Evolutionary conservation across 2,329 filamentous ascomycete species (phyloP), one percentile per base, ranked within the genome.

Genomic region (Colletotrichum tropicale): DNA sequence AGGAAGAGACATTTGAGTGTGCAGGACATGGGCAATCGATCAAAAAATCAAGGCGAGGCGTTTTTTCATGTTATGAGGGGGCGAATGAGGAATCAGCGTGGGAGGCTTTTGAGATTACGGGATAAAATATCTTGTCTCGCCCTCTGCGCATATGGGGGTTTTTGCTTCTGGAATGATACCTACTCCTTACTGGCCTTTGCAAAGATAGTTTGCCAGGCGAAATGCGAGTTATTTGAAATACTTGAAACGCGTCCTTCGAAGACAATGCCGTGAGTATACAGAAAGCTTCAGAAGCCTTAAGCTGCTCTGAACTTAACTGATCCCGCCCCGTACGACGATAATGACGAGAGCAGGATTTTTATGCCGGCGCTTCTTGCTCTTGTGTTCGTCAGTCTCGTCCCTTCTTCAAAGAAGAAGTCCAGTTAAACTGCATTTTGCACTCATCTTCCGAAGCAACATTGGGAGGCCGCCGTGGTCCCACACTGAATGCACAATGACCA

Each of bases 51-150:
- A 69, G 65, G 64, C 62, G 32, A 70, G 73, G 74, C 74, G 74
- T 76, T 76, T 68, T 68, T 62, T 60, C 6, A 16, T 73, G 28
- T 55, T 18, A 32, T 8, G 34, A 61, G 55, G 34, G 36, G 67
- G 67, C 43, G 30, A 70, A 60, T 52, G 67, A 70, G 67, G 30
- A 26, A 34, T 52, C 43, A 21, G 67, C 67, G 28, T 52, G 36
- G 55, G 67, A 52, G 36, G 26, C 55, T 81, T 65, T 85, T 77
- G 77, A 71, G 77, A 32, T 64, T 34, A 56, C 66, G 52, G 30
- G 67, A 75, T 34, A 62, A 28, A 66, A 26, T 26, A 21, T 28
- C n/a, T 43, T 62, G 18, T 64, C 38, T 28, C 38, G n/a, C 55
- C 24, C 36, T 38, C 18, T 30, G 32, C 32, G 68, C 43, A 55